These are phyloP conservation scores for Pseudogymnoascus sp. DNA, from an alignment of 2,329 filamentous ascomycete species.

Conservation along the genomic window DNA sequence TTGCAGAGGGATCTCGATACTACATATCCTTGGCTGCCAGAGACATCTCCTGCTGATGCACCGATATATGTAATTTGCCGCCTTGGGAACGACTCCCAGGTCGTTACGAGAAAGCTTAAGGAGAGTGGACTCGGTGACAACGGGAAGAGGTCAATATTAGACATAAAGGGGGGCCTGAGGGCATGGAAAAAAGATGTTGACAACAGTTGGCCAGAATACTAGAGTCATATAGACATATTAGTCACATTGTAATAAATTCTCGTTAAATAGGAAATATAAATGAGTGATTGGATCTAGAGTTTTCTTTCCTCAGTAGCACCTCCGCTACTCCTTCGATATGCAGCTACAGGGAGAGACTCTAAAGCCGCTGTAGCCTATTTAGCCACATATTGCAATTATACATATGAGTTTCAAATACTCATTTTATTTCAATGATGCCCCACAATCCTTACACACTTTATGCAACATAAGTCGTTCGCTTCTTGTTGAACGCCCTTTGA, in stretches of 20 bases:
- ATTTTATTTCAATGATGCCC: not conserved
- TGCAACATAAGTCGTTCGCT: conserved; percentile 36
- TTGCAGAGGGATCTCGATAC: conserved; percentile 29
- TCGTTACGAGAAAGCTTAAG: conserved; percentile 57
- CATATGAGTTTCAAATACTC: not conserved
- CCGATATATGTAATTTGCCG: conserved; percentile 67
- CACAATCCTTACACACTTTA: not conserved
- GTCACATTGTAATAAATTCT: not conserved
- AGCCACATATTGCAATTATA: conserved; percentile 8
- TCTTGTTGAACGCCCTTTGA: conserved; percentile 93
- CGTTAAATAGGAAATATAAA: not conserved
- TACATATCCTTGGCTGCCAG: conserved; percentile 31
- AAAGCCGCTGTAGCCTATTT: conserved; percentile 1
- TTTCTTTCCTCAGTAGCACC: not conserved
- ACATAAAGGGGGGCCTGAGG: conserved; percentile 61
- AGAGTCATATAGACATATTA: not conserved
- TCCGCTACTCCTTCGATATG: conserved; percentile 3
- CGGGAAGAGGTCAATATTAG: conserved; percentile 50
- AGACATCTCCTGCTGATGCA: conserved; percentile 31
- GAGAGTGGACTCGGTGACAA: conserved; percentile 42
- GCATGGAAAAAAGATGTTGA: conserved; percentile 68
- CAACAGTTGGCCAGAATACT: conserved; percentile 46
- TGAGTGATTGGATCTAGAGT: conserved; percentile 8
- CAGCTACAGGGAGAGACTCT: conserved; percentile 7
- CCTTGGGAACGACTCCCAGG: conserved; percentile 70